phyloP scores from a whole-genome alignment of 2,329 filamentous ascomycete genomes.

The Penicillium sp. region DNA sequence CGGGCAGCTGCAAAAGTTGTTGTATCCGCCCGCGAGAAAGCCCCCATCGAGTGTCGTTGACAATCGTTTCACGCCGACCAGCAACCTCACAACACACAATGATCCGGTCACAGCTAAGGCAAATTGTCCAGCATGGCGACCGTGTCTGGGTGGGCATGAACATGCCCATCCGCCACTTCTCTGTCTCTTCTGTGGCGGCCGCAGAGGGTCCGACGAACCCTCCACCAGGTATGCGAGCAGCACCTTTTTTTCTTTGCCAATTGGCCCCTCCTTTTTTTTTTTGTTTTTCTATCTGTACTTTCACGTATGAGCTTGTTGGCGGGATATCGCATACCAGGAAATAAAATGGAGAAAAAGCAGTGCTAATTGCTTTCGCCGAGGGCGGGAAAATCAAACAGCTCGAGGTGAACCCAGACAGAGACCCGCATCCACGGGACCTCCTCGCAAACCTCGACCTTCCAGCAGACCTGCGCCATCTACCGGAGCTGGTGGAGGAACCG shows the following conservation, averaged over 20 bases:
- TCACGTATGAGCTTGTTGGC: too few species aligned
- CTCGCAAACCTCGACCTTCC: slow-evolving; percentile 16
- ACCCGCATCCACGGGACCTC: slow-evolving; percentile 5
- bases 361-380: too few species aligned
- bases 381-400: not conserved
- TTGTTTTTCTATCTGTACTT: too few species aligned
- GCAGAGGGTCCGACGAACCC: slow-evolving; percentile 11
- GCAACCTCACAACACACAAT: slow-evolving; percentile 18
- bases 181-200: slow-evolving; percentile 14
- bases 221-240: slow-evolving; percentile 21
- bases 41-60: not conserved
- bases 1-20: slow-evolving; percentile 5
- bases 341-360: too few species aligned
- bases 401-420: slow-evolving; percentile 3
- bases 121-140: slow-evolving; percentile 11
- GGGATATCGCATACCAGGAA: too few species aligned
- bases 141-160: slow-evolving; percentile 10
- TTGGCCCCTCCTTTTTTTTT: not conserved
- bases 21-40: not conserved
- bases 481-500: not conserved
- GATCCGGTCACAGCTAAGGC: slow-evolving; percentile 24
- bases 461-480: slow-evolving; percentile 5
- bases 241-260: not conserved
- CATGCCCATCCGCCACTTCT: slow-evolving; percentile 23
- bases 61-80: not conserved